Base-by-base conservation (phyloP, 208 protist genomes). In the Leptomonas pyrrhocoris region DNA sequence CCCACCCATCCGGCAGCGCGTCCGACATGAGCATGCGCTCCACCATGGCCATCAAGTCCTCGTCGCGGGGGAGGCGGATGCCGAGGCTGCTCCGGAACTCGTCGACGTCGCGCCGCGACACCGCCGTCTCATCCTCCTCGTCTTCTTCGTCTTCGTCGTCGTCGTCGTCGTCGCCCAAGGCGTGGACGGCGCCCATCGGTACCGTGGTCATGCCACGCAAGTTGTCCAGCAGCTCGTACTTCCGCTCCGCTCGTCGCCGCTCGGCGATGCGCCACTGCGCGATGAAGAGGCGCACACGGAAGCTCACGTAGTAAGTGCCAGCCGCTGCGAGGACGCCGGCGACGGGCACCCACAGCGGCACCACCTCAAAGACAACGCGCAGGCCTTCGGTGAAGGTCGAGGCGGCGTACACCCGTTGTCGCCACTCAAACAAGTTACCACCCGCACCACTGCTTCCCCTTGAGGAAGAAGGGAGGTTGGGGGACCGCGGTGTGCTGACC, bases 21-120 rank as follows among this genome's bases (percentile, higher is more conserved):
- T 96, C 92, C 13, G 88, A 84, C 51, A 94, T 75, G 13, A 96
- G 74, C 87, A 96, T 92, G 28, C 90, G 80, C 70, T 94, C 88
- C 16, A 96, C 81, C 11, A 94, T 83, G 18, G 68, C 73, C 36
- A 94, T 73, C 16, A 96, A 77, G 60, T 96, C 92, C 73, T 93
- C 85, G 56, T 96, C 92, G 34, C 92, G 92, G 9, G 92, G 89
- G 36, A 83, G 74, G 27, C 81, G 87, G 48, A 96, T 92, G 45
- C 92, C 89, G 21, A 96, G 74, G 70, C 88, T 94, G 50, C 80
- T 88, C 27, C 89, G 82, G 71, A 93, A 96, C 78, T 96, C 89
- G 53, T 94, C 89, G n/a, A 96, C 80, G 63, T 96, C 92, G 27
- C 77, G 69, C 62, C 89, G 75, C 36, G 81, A 86, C 40, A 96